phyloP scores from a whole-genome alignment of 2,329 filamentous ascomycete genomes.

The Alternaria hordeiaustralica region DNA sequence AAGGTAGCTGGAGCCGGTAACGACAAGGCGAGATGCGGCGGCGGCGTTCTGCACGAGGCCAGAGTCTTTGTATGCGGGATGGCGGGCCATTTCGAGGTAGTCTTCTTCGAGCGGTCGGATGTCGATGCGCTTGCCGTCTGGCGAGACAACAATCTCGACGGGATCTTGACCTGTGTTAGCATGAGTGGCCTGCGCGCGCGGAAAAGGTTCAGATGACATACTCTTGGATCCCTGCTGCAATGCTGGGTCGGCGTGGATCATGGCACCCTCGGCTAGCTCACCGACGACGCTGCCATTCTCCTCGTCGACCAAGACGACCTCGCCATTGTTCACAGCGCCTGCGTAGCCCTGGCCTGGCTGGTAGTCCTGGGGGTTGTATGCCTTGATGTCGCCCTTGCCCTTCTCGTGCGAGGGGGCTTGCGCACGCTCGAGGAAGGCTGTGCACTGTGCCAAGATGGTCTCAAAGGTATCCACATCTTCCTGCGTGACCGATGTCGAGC shows the following conservation, averaged over 20 bases:
- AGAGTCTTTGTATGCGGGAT: slow-evolving; percentile 91
- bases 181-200: slow-evolving; percentile 15
- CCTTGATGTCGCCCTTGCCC: slow-evolving; percentile 40
- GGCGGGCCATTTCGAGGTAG: slow-evolving; percentile 77
- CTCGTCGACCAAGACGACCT: slow-evolving; percentile 93
- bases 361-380: slow-evolving; percentile 84
- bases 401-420: slow-evolving; percentile 61
- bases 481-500: slow-evolving; percentile 70
- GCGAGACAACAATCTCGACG: slow-evolving; percentile 77
- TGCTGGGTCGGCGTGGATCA: slow-evolving; percentile 76
- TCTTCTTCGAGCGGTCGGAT: slow-evolving; percentile 72
- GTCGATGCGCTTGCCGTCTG: slow-evolving; percentile 71
- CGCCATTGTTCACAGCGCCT: slow-evolving; percentile 60
- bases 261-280: slow-evolving; percentile 82
- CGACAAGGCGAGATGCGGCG: slow-evolving; percentile 87
- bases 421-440: slow-evolving; percentile 88
- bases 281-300: slow-evolving; percentile 96
- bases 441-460: slow-evolving; percentile 97
- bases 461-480: slow-evolving; percentile 97
- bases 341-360: slow-evolving; percentile 81
- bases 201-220: slow-evolving; percentile 51
- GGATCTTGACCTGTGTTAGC: slow-evolving; percentile 63
- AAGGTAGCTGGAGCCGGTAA: slow-evolving; percentile 82
- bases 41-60: slow-evolving; percentile 85
- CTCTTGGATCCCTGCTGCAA: slow-evolving; percentile 91